Evolutionary conservation across 2,329 filamentous ascomycete species (phyloP).

Genomic region (Diaporthe sp.): DNA sequence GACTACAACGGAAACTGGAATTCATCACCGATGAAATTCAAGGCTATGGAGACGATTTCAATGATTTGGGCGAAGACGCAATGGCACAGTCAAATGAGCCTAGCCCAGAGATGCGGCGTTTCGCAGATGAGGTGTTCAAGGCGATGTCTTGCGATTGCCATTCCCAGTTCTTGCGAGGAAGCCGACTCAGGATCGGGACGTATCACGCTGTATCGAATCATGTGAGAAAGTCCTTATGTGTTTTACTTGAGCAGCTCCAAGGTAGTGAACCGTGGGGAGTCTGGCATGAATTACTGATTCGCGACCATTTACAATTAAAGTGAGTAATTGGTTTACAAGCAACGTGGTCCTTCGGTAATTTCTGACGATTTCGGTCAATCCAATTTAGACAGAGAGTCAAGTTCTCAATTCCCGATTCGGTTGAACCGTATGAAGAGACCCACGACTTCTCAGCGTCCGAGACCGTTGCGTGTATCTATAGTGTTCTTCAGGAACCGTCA

Average conservation of each 20-base stretch:
- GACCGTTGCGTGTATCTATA: neutral
- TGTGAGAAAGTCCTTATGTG: neutral
- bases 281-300: neutral
- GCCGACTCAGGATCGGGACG: neutral
- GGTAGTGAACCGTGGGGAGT: neutral
- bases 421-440: neutral
- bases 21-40: neutral
- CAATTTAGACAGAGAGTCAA: neutral
- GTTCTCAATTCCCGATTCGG: neutral
- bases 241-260: neutral
- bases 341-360: too few species aligned
- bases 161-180: neutral
- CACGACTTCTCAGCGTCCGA: neutral
- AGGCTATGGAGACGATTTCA: neutral
- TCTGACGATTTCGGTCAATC: neutral
- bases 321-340: neutral
- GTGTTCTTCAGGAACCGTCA: neutral
- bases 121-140: neutral
- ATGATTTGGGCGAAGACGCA: neutral
- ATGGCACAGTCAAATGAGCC: neutral
- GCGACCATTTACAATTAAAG: neutral
- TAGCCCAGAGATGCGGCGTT: neutral
- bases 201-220: neutral
- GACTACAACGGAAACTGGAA: neutral
- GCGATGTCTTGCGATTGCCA: neutral